Evolutionary conservation across 805 yeast species (phyloP), one percentile per base, ranked within the genome.

Genomic region (Candida odintsovae): DNA sequence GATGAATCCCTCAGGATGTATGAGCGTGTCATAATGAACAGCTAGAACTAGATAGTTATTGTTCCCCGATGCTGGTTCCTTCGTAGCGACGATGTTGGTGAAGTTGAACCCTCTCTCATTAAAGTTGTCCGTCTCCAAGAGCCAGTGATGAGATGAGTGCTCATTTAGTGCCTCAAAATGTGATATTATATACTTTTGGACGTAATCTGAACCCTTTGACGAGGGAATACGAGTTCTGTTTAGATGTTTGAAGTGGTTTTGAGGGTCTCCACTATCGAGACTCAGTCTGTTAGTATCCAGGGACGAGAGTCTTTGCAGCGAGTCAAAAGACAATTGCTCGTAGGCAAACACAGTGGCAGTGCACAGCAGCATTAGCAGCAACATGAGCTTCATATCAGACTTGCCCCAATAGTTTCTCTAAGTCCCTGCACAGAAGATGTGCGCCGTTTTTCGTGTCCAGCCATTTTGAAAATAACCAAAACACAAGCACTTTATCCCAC

Each of bases 21-120:
- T 44, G 38, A 57, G 37, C 1, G 81, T 69, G 55, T 79, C 85
- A 52, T 77, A 79, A 51, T 79, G 85, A 0, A 80, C 84, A 4
- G 76, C 75, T 3, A 78, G 50, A 6, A 71, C 63, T 9, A 72
- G 48, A 28, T 67, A 64, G 16, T 58, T 58, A 3, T 57, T 51
- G 2, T 54, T 54, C 6, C 54, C 55, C 8, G 46, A 38, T 10
- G 16, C 41, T 2, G 55, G 56, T 4, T 55, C 44, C 13, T 63
- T 54, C 1, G 71, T 60, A 36, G 64, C 65, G 1, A 70, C 55
- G 23, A 73, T 44, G 50, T 71, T 73, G 28, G 71, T 64, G 50
- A 71, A 73, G 44, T 63, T 61, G 41, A 57, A 50, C 0, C 63
- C 66, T 18, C 58, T 57, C 20, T 67, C 70, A 7, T 56, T 51